These are phyloP conservation scores for Saitozyma podzolica DNA, from an alignment of 768 basidiomycete genomes.

Conservation along the genomic window DNA sequence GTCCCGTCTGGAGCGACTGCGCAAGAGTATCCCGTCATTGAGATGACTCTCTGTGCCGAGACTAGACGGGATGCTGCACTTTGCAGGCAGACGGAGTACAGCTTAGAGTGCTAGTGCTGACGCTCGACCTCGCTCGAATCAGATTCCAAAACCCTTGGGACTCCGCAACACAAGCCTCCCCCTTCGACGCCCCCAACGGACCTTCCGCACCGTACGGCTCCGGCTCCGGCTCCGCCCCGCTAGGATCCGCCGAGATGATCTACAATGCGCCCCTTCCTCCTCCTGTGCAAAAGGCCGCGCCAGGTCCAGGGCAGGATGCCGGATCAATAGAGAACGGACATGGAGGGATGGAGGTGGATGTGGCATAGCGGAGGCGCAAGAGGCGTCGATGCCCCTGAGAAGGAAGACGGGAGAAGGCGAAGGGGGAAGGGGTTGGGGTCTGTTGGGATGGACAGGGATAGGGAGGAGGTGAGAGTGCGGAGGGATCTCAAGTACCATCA, in stretches of 20 bases:
- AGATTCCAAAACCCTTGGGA: slow-evolving; percentile 47
- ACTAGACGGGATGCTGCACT: too few species aligned
- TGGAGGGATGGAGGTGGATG: slow-evolving; percentile 32
- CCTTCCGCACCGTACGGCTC: too few species aligned
- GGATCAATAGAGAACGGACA: background rate
- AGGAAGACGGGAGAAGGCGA: background rate
- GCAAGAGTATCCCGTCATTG: too few species aligned
- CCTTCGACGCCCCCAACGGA: slow-evolving; percentile 8
- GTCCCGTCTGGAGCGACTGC: background rate
- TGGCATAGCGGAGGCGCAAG: slow-evolving; percentile 4
- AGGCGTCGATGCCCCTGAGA: too few species aligned
- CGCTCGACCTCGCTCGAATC: background rate
- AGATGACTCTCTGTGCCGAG: too few species aligned
- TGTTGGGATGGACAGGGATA: background rate
- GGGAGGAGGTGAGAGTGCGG: background rate
- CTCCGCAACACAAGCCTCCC: slow-evolving; percentile 19
- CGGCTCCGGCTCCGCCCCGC: too few species aligned
- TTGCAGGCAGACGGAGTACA: too few species aligned
- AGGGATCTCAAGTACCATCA: background rate
- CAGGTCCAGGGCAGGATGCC: slow-evolving; percentile 3
- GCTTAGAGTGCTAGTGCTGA: background rate
- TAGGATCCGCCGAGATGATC: slow-evolving; percentile 13
- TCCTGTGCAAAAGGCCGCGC: slow-evolving; percentile 26
- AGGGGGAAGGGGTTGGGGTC: background rate
- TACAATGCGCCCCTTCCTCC: slow-evolving; percentile 39